phyloP scores from a whole-genome alignment of 192 early-diverging fungal genomes.

The Linnemannia hyalina region DNA sequence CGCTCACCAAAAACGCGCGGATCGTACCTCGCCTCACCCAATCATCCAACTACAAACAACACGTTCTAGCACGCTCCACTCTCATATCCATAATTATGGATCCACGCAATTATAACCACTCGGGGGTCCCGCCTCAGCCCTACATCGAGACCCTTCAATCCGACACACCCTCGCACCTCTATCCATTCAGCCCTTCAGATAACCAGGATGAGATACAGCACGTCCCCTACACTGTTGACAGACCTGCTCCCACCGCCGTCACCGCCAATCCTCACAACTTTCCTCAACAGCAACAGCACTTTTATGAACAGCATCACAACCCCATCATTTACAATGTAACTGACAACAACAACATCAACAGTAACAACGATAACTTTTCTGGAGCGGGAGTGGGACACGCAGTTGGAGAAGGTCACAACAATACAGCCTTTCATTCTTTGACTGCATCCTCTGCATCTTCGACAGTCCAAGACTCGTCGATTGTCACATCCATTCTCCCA shows the following conservation, averaged over 20 bases:
- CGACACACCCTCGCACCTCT: not conserved
- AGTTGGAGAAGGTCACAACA: not conserved
- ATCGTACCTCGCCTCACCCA: not conserved
- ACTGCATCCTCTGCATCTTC: not conserved
- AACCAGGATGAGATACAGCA: not conserved
- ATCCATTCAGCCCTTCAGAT: not conserved
- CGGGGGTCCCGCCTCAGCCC: not conserved
- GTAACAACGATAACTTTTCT: not conserved
- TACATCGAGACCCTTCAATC: not conserved
- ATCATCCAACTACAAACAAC: not conserved
- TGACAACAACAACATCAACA: not conserved
- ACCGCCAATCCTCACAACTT: not conserved
- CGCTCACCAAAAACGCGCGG: too few species aligned
- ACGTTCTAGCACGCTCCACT: not conserved
- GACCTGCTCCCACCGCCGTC: not conserved
- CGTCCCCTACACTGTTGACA: not conserved
- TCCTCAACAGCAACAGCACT: not conserved
- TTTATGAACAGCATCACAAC: conserved; percentile 1
- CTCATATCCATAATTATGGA: not conserved
- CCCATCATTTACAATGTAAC: not conserved
- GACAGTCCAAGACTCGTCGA: not conserved
- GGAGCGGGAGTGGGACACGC: not conserved
- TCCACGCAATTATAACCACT: not conserved
- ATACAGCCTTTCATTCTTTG: not conserved
- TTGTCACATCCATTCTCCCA: not conserved